These are phyloP conservation scores for Protomyces gravidus DNA, from an alignment of 1,139 yeast genomes.

Conservation along the genomic window DNA sequence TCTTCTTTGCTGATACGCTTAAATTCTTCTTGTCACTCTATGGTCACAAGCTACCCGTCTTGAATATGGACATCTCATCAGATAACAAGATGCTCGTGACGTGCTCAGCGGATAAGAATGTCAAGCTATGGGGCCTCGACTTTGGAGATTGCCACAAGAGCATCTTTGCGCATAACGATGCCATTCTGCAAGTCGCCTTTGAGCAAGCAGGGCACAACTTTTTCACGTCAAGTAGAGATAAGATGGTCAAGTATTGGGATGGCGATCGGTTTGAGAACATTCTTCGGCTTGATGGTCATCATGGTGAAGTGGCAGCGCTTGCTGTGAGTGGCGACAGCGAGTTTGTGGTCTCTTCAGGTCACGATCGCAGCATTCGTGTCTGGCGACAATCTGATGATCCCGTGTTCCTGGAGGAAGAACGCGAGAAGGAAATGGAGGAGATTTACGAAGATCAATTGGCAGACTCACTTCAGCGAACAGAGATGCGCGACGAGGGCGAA, in stretches of 20 bases:
- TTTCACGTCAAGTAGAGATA: conserved; percentile 87
- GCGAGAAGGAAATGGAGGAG: conserved; percentile 93
- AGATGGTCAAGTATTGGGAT: conserved; percentile 90
- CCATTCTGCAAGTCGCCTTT: conserved; percentile 81
- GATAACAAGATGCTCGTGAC: conserved; percentile 86
- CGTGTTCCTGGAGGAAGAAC: conserved; percentile 90
- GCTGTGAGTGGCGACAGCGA: conserved; percentile 70
- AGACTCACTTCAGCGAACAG: conserved; percentile 64
- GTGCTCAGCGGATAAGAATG: conserved; percentile 93
- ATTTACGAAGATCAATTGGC: conserved; percentile 73
- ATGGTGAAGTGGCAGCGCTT: conserved; percentile 88
- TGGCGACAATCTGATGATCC: conserved; percentile 94
- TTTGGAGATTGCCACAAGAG: conserved; percentile 98
- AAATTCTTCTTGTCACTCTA: conserved; percentile 83
- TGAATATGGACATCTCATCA: conserved; percentile 75
- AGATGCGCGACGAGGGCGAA: conserved; percentile 43
- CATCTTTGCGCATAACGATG: conserved; percentile 92
- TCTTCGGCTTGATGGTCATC: conserved; percentile 80
- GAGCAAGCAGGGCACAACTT: conserved; percentile 81
- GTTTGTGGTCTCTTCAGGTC: conserved; percentile 79
- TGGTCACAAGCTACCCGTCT: conserved; percentile 92
- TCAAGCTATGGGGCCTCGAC: conserved; percentile 96
- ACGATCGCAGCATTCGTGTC: conserved; percentile 84
- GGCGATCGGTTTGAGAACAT: conserved; percentile 94
- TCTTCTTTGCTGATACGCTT: conserved; percentile 77